Percentiles rank a stretch among this genome's conserved stretches.
Conservation (phyloP, 2,329 filamentous ascomycete genomes). For the Pseudogymnoascus sp. region DNA sequence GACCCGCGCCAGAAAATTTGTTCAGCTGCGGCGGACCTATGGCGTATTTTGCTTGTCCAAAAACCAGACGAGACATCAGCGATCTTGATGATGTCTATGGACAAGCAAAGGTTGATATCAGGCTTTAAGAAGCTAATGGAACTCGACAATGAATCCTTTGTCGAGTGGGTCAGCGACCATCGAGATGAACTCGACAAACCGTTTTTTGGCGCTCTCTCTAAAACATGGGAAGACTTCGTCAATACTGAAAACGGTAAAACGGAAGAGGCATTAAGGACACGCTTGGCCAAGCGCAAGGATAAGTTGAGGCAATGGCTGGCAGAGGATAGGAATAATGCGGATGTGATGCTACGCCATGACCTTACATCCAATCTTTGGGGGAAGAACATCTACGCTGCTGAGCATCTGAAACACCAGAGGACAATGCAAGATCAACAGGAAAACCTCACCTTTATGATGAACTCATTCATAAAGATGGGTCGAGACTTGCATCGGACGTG, state of each 20-base stretch:
- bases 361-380: constrained; percentile 84
- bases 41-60: constrained; percentile 88
- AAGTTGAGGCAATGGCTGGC: constrained; percentile 71
- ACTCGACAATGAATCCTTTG: constrained; percentile 79
- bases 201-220: constrained; percentile 75
- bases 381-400: constrained; percentile 88
- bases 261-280: constrained; percentile 61
- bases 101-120: constrained; percentile 62
- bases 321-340: constrained; percentile 60
- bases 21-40: constrained; percentile 70
- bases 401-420: constrained; percentile 85
- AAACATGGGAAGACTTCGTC: constrained; percentile 83
- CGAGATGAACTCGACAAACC: constrained; percentile 68
- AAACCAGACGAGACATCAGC: constrained; percentile 74
- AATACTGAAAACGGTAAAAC: constrained; percentile 71
- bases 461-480: constrained; percentile 70
- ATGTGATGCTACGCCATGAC: constrained; percentile 71
- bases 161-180: constrained; percentile 81
- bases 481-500: constrained; percentile 70
- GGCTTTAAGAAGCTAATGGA: constrained; percentile 81
- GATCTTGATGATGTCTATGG: constrained; percentile 61
- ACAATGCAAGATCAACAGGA: constrained; percentile 90
- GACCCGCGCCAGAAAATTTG: constrained; percentile 61
- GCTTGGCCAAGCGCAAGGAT: constrained; percentile 70
- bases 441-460: constrained; percentile 67